Evolutionary conservation across 2,329 filamentous ascomycete genomes (phyloP), one percentile per base, ranked within the genome.

Genomic region (Neophaeococcomyces aloes): DNA sequence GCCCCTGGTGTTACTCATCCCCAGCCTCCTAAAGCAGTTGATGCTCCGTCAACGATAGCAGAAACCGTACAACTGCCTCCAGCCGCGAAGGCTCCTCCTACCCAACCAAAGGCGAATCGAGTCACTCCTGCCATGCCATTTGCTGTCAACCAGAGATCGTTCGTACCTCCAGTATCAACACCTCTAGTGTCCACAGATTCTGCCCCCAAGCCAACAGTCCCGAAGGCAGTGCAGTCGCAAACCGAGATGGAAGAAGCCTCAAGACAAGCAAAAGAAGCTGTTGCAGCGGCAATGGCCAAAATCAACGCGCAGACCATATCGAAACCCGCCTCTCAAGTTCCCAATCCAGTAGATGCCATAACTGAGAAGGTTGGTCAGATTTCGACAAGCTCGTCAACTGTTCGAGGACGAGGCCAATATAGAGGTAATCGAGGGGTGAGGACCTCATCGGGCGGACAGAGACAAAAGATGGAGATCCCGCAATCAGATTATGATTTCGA

Each of bases 401-500:
- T 52, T 37, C 66, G 63, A 21, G 65, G 61, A 44, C 59, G 64
- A 46, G 65, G 63, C 17, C 57, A 60, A 34, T 50, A 57, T 43
- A 61, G 74, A 40, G 69, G 73, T 35, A 67, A 66, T 27, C 62
- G 69, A 43, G 68, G 69, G 25, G 65, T 62, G 32, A 49, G 42
- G 25, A 48, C 39, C 41, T 59, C 65, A 47, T 67, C 71, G 35
- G 57, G 62, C 40, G 57, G 61, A 45, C 60, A 67, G 46, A 66
- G 72, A 38, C 68, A 73, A 54, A 91, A 86, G 66, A 78, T 96
- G 25, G 88, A 94, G 42, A 85, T 98, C 2, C 91, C 91, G 0
- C 77, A 83, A 37, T 80, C 85, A 1, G 91, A 96, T 59, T 98
- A 88, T 56, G 89, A 98, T 59, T 98, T 98, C 58, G 83, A 83